Evolutionary conservation across 2,329 filamentous ascomycete genomes (phyloP).

Genomic region (Teratosphaeria nubilosa): DNA sequence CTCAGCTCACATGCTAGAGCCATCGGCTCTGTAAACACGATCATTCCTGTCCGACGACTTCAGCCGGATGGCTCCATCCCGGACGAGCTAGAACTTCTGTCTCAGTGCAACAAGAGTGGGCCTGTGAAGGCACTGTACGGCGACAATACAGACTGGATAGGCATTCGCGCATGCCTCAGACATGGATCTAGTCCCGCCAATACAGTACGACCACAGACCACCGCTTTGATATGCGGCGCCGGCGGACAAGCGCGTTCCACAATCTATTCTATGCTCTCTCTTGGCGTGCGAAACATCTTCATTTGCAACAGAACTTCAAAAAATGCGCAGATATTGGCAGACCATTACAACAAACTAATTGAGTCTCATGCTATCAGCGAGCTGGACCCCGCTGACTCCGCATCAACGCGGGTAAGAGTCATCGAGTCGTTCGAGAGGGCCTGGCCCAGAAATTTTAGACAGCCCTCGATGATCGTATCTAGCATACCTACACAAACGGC

Average conservation of each 20-base stretch:
- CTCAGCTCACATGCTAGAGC: constrained; percentile 63
- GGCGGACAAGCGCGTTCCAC: constrained; percentile 70
- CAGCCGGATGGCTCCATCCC: constrained; percentile 48
- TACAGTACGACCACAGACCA: constrained; percentile 42
- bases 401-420: constrained; percentile 40
- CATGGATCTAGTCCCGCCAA: constrained; percentile 63
- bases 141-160: constrained; percentile 76
- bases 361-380: constrained; percentile 13
- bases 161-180: constrained; percentile 62
- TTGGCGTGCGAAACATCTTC: constrained; percentile 66
- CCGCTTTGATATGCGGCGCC: constrained; percentile 47
- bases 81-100: constrained; percentile 42
- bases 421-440: constrained; percentile 47
- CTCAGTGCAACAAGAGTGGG: constrained; percentile 53
- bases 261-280: constrained; percentile 66
- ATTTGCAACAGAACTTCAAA: constrained; percentile 60
- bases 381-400: constrained; percentile 9
- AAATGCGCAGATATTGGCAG: constrained; percentile 58
- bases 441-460: constrained; percentile 55
- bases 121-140: constrained; percentile 61
- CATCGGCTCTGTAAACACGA: constrained; percentile 66
- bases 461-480: constrained; percentile 64
- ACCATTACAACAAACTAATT: constrained; percentile 56
- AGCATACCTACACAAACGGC: constrained; percentile 65
- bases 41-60: constrained; percentile 58